Evolutionary conservation across 2,329 filamentous ascomycete species (phyloP).

Genomic region (Aspergillus tamarii): DNA sequence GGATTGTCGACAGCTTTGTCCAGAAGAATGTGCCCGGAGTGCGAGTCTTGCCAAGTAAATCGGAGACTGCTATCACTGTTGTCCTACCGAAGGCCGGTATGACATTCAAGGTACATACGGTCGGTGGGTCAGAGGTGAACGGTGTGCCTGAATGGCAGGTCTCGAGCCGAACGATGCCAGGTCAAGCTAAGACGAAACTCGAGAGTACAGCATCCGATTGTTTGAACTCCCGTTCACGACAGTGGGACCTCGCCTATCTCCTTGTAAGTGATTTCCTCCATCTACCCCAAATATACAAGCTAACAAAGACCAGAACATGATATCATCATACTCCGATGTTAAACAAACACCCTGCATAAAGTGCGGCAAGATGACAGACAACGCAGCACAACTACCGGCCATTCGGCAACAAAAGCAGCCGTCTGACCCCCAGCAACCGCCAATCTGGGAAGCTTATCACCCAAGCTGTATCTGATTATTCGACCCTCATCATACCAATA

Average conservation of each 20-base stretch:
- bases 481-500: neutral
- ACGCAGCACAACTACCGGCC: constrained; percentile 43
- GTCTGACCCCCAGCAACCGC: constrained; percentile 19
- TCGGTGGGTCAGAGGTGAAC: constrained; percentile 20
- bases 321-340: constrained; percentile 45
- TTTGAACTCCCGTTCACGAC: constrained; percentile 38
- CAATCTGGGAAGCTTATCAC: constrained; percentile 41
- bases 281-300: constrained; percentile 4
- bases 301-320: constrained; percentile 40
- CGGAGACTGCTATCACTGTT: constrained; percentile 30
- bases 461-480: constrained; percentile 26
- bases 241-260: constrained; percentile 45
- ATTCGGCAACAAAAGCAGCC: constrained; percentile 34
- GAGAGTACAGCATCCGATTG: constrained; percentile 39
- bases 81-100: constrained; percentile 39
- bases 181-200: constrained; percentile 35
- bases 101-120: constrained; percentile 36
- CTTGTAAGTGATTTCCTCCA: constrained; percentile 33
- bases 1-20: constrained; percentile 36
- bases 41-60: constrained; percentile 29
- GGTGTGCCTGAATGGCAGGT: constrained; percentile 40
- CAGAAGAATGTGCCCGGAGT: constrained; percentile 33
- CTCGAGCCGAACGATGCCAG: constrained; percentile 26
- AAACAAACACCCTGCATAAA: constrained; percentile 43
- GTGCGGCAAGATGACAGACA: constrained; percentile 43